A percentile compares a stretch with the other conserved stretches of the same genome.
phyloP scores from a whole-genome alignment of 768 basidiomycete genomes.

The Podaxis sp. region DNA sequence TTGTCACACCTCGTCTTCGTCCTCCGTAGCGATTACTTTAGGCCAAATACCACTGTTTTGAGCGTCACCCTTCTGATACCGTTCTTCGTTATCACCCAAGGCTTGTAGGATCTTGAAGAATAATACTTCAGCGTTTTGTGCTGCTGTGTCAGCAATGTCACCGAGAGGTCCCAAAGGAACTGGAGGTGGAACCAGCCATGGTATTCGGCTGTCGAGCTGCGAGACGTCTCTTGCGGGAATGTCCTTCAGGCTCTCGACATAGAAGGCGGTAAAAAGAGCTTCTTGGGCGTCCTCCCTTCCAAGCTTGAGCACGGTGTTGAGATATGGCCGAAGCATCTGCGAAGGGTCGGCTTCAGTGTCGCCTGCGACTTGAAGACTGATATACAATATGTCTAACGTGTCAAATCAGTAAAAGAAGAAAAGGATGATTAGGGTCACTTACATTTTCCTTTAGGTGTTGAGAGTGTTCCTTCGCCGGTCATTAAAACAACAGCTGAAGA shows the following conservation, averaged over 20 bases:
- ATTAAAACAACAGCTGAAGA: constrained; percentile 61
- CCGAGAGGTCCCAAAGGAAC: constrained; percentile 27
- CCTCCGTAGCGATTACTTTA: neutral
- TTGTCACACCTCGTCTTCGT: constrained; percentile 6
- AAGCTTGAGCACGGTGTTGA: constrained; percentile 44
- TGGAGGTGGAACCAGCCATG: constrained; percentile 8
- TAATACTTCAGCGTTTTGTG: constrained; percentile 48
- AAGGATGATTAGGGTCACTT: constrained; percentile 23
- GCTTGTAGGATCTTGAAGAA: constrained; percentile 15
- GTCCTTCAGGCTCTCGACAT: constrained; percentile 40
- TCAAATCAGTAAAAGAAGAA: constrained; percentile 11
- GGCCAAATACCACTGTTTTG: constrained; percentile 10
- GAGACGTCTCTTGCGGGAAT: neutral
- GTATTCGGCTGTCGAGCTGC: neutral
- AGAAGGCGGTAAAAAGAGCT: constrained; percentile 55
- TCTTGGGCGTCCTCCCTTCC: constrained; percentile 22
- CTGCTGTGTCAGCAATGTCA: constrained; percentile 55
- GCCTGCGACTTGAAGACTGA: constrained; percentile 46
- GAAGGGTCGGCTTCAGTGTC: constrained; percentile 24
- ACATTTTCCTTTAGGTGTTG: constrained; percentile 76
- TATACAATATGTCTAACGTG: constrained; percentile 55
- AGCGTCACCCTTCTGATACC: constrained; percentile 1
- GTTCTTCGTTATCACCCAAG: neutral
- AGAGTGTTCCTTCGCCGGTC: constrained; percentile 71
- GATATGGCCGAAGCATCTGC: constrained; percentile 54